Conservation (phyloP, 768 basidiomycete genomes). For the Boletus rex-veris region DNA sequence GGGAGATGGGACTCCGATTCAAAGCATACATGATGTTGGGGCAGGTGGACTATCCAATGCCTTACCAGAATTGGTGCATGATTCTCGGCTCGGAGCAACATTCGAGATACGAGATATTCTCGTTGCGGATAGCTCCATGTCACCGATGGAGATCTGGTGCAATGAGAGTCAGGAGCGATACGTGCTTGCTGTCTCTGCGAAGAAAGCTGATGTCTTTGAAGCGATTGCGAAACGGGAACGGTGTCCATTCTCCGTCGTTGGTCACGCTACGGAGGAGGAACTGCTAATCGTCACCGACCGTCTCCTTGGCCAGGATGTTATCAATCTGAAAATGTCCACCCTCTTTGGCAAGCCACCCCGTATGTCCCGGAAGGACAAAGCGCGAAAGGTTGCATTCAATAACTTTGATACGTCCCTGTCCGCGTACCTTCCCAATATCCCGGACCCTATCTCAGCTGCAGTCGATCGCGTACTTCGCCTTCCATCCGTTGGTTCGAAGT, state of each 20-base stretch:
- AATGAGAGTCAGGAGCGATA: slow-evolving; percentile 99
- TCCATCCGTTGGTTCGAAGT: slow-evolving; percentile 91
- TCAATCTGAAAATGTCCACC: slow-evolving; percentile 89
- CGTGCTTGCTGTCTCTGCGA: slow-evolving; percentile 81
- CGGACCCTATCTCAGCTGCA: slow-evolving; percentile 57
- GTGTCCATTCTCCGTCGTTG: slow-evolving; percentile 92
- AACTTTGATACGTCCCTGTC: slow-evolving; percentile 72
- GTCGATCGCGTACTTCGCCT: slow-evolving; percentile 81
- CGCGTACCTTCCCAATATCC: slow-evolving; percentile 54
- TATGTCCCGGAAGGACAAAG: slow-evolving; percentile 73
- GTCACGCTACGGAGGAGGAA: slow-evolving; percentile 76
- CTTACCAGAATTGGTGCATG: slow-evolving; percentile 94
- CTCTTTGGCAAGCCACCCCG: slow-evolving; percentile 95
- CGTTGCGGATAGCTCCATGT: slow-evolving; percentile 90
- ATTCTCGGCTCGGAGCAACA: slow-evolving; percentile 83
- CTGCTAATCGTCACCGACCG: slow-evolving; percentile 88
- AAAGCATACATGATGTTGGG: slow-evolving; percentile 97
- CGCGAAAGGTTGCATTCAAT: slow-evolving; percentile 37
- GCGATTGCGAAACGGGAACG: slow-evolving; percentile 81
- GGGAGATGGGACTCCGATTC: slow-evolving; percentile 67
- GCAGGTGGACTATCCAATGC: slow-evolving; percentile 97
- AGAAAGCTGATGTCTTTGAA: slow-evolving; percentile 62
- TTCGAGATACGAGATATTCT: slow-evolving; percentile 95
- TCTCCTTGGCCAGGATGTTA: slow-evolving; percentile 72
- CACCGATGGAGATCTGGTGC: slow-evolving; percentile 99